These are phyloP conservation scores for Suillus variegatus DNA, from an alignment of 768 basidiomycete genomes.

Conservation along the genomic window DNA sequence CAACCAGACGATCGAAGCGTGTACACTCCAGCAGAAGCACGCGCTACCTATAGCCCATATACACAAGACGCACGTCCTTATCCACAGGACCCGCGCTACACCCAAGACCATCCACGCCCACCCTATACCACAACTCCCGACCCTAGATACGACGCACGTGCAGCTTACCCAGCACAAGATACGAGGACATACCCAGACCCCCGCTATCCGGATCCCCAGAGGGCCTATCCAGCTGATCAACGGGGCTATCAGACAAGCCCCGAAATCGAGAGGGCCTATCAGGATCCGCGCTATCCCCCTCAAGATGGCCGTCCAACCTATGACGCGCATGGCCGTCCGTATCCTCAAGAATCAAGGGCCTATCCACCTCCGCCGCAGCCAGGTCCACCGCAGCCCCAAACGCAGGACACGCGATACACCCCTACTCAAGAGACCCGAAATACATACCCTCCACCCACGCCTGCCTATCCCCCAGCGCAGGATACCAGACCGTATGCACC, in stretches of 20 bases:
- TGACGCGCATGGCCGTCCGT: not conserved
- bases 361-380: conserved; percentile 10
- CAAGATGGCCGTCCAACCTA: not conserved
- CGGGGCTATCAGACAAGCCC: not conserved
- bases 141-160: conserved; percentile 9
- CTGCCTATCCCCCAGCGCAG: conserved; percentile 6
- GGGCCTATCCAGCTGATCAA: not conserved
- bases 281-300: not conserved
- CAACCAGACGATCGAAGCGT: conserved; percentile 6
- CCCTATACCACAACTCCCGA: conserved; percentile 10
- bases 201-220: not conserved
- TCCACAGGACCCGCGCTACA: not conserved
- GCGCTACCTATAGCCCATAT: not conserved
- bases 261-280: not conserved
- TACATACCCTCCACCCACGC: not conserved
- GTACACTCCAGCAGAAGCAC: conserved; percentile 7
- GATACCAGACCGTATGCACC: not conserved
- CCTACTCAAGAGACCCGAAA: not conserved
- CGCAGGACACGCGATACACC: conserved; percentile 15
- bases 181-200: conserved; percentile 2
- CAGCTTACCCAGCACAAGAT: conserved; percentile 2
- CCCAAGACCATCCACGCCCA: not conserved
- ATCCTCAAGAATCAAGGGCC: not conserved
- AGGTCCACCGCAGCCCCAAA: conserved; percentile 24
- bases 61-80: not conserved